These are phyloP conservation scores for Thalassiosira ordinaria DNA, from an alignment of 352 stramenopile genomes.

Conservation along the genomic window DNA sequence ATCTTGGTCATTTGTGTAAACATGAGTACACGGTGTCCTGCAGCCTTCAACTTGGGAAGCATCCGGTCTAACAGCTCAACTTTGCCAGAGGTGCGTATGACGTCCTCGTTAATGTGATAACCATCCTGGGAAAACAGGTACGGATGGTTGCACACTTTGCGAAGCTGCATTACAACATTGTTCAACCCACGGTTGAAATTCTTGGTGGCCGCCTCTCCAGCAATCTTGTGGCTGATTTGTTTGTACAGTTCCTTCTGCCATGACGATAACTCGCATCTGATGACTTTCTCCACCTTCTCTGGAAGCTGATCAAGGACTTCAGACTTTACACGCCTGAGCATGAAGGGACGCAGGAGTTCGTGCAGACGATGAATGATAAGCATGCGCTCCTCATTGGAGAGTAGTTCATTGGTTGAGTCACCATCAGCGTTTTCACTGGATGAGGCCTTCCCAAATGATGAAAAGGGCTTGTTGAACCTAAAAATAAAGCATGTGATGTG, in stretches of 20 bases:
- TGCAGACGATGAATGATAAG: constrained; percentile 90
- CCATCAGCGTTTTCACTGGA: constrained; percentile 41
- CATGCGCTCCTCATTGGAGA: constrained; percentile 88
- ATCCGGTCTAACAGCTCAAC: constrained; percentile 97
- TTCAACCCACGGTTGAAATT: constrained; percentile 87
- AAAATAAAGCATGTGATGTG: constrained; percentile 3
- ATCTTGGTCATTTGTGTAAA: constrained; percentile 99
- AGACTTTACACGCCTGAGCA: constrained; percentile 97
- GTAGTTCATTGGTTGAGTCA: constrained; percentile 56
- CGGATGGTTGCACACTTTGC: constrained; percentile 99
- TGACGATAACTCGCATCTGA: constrained; percentile 91
- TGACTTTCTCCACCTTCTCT: constrained; percentile 98
- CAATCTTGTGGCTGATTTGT: constrained; percentile 82
- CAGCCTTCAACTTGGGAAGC: constrained; percentile 94
- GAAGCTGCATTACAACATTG: constrained; percentile 99
- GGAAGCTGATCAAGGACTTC: constrained; percentile 97
- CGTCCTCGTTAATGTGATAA: constrained; percentile 87
- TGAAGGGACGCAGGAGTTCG: constrained; percentile 97
- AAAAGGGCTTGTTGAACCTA: constrained; percentile 82
- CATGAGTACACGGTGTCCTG: constrained; percentile 96
- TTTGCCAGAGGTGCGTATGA: constrained; percentile 92
- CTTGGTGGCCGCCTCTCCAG: constrained; percentile 58
- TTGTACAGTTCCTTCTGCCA: constrained; percentile 99
- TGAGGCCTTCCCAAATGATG: constrained; percentile 70
- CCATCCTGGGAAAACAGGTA: constrained; percentile 93